Evolutionary conservation across 305 asterid genomes (phyloP).

Genomic region (Fraxinus sp.): DNA sequence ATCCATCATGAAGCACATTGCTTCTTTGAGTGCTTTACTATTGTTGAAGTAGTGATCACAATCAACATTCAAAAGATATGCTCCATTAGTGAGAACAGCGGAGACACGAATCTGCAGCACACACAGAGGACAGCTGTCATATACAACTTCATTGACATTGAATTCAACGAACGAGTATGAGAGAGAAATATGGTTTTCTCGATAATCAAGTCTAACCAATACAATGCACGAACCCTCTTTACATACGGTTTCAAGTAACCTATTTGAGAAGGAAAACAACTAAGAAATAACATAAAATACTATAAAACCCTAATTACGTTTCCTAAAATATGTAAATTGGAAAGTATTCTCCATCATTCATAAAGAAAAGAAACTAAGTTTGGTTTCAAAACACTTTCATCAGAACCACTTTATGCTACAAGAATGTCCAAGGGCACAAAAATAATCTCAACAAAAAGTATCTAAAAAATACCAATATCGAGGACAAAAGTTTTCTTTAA

Average conservation of each 20-base stretch:
- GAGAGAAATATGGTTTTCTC: not conserved
- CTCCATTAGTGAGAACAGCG: slow-evolving; percentile 92
- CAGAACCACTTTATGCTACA: not conserved
- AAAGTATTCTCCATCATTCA: not conserved
- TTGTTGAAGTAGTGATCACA: slow-evolving; percentile 96
- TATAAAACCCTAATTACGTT: not conserved
- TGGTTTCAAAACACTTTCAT: not conserved
- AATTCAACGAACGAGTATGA: not conserved
- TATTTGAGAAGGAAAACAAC: not conserved
- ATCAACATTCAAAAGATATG: slow-evolving; percentile 86
- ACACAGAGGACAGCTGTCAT: slow-evolving; percentile 4
- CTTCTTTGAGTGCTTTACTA: slow-evolving; percentile 92
- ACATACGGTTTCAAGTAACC: not conserved
- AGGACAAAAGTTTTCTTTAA: not conserved
- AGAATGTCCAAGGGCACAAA: not conserved
- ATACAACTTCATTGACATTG: not conserved
- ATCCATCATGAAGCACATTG: slow-evolving; percentile 97
- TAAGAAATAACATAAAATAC: not conserved
- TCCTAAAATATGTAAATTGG: not conserved
- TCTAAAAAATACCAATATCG: not conserved
- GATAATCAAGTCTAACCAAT: not conserved
- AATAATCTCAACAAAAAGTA: not conserved
- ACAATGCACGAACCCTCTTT: not conserved
- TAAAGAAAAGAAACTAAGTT: not conserved
- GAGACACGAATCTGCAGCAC: slow-evolving; percentile 83